A percentile compares a stretch with the other conserved stretches of the same genome.
Evolutionary conservation across 2,329 filamentous ascomycete genomes (phyloP).

Genomic region (Lachnellula cervina): DNA sequence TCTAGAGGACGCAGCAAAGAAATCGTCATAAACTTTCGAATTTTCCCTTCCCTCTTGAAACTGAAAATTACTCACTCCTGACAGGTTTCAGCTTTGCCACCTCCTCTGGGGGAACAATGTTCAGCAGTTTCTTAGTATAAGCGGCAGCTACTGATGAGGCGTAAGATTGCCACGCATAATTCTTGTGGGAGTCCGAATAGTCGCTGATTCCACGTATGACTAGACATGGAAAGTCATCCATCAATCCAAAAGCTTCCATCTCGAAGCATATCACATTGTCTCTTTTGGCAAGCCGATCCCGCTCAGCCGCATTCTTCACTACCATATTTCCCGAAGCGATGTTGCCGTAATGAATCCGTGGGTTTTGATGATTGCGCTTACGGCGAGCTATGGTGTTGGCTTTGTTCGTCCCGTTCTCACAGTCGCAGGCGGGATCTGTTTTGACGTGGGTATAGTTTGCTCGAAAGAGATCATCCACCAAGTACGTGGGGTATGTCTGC

Average conservation of each 20-base stretch:
- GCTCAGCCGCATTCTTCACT: constrained; percentile 2
- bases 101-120: neutral
- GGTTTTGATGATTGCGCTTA: neutral
- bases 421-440: constrained; percentile 1
- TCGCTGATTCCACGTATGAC: constrained; percentile 11
- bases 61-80: too few relatives aligned
- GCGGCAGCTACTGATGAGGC: constrained; percentile 7
- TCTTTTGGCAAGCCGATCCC: constrained; percentile 1
- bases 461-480: constrained; percentile 6
- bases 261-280: constrained; percentile 7
- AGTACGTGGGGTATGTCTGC: constrained; percentile 10
- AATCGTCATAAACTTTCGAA: too few relatives aligned
- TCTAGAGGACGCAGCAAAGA: too few relatives aligned
- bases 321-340: constrained; percentile 9
- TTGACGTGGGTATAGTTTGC: constrained; percentile 2
- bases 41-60: too few relatives aligned
- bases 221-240: constrained; percentile 9
- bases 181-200: constrained; percentile 13
- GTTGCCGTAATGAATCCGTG: constrained; percentile 34
- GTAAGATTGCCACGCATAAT: constrained; percentile 9
- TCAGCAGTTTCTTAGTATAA: constrained; percentile 5
- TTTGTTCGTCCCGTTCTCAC: neutral
- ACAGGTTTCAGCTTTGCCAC: neutral
- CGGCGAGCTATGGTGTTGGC: neutral
- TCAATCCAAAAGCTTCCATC: constrained; percentile 5